These are phyloP conservation scores for Rhodosporidiobolus sp. DNA, from an alignment of 768 basidiomycete genomes.

Conservation along the genomic window DNA sequence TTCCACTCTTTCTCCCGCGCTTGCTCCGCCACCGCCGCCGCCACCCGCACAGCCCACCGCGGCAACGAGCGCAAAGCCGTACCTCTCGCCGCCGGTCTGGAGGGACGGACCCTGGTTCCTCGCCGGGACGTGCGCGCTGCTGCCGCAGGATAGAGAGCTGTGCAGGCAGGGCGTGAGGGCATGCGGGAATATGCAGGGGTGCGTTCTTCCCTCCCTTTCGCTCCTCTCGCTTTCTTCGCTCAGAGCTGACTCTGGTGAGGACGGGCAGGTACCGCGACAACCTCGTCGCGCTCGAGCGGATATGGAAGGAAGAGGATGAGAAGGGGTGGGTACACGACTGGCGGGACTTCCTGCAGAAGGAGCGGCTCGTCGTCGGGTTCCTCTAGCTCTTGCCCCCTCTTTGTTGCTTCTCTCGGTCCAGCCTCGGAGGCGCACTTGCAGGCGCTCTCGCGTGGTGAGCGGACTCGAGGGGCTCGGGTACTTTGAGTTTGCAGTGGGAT, in stretches of 20 bases:
- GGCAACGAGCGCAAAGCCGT: neutral
- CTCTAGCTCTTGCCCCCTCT: neutral
- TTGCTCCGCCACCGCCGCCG: neutral
- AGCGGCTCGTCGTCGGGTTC: slow-evolving; percentile 24
- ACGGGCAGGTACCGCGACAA: slow-evolving; percentile 13
- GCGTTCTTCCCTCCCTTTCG: no score
- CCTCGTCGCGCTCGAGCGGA: slow-evolving; percentile 18
- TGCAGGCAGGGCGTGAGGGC: slow-evolving; percentile 17
- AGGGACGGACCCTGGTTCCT: slow-evolving; percentile 30
- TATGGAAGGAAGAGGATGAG: slow-evolving; percentile 19
- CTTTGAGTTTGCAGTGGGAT: no score
- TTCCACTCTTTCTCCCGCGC: neutral
- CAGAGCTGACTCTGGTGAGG: no score
- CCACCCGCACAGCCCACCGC: neutral
- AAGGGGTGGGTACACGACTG: slow-evolving; percentile 31
- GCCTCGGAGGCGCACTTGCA: no score
- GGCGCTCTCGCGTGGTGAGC: no score
- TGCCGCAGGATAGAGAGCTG: slow-evolving; percentile 12
- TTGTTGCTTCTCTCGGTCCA: no score
- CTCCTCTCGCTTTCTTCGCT: no score
- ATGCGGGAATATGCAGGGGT: slow-evolving; percentile 14
- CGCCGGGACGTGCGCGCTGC: slow-evolving; percentile 24
- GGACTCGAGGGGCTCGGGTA: no score
- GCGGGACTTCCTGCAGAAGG: slow-evolving; percentile 16
- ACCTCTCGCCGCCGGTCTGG: slow-evolving; percentile 9